phyloP scores from a whole-genome alignment of 805 yeast genomes.

The Candida morakotiae region DNA sequence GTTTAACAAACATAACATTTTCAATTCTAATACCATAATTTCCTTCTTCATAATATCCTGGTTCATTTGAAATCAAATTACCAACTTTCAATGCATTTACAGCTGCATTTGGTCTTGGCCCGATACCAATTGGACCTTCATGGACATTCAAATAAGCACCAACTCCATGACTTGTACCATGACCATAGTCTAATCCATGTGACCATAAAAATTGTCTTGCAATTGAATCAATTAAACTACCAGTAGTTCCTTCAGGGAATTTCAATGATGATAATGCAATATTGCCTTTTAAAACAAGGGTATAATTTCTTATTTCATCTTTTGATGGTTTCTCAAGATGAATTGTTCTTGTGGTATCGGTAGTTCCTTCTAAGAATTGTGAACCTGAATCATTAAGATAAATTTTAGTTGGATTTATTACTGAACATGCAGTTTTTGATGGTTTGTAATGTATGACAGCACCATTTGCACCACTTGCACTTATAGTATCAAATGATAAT shows the following conservation, averaged over 20 bases:
- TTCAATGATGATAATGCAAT: slow-evolving; percentile 44
- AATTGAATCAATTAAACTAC: slow-evolving; percentile 49
- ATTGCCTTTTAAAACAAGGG: slow-evolving; percentile 57
- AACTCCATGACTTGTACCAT: slow-evolving; percentile 65
- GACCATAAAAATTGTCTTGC: slow-evolving; percentile 60
- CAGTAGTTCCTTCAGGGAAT: slow-evolving; percentile 55
- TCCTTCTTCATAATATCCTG: slow-evolving; percentile 59
- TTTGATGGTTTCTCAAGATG: slow-evolving; percentile 47
- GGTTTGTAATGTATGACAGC: slow-evolving; percentile 78
- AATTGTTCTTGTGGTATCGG: slow-evolving; percentile 60
- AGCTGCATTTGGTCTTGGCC: slow-evolving; percentile 49
- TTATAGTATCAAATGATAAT: slow-evolving; percentile 68
- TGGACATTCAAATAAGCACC: slow-evolving; percentile 61
- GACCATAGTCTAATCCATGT: slow-evolving; percentile 54
- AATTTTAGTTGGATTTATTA: slow-evolving; percentile 49
- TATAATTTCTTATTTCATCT: slow-evolving; percentile 48
- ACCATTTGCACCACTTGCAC: slow-evolving; percentile 73
- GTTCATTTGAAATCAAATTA: slow-evolving; percentile 55
- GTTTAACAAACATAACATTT: slow-evolving; percentile 46
- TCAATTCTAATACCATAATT: slow-evolving; percentile 58
- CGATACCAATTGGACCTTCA: slow-evolving; percentile 63
- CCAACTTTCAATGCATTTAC: slow-evolving; percentile 45
- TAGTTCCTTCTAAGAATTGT: slow-evolving; percentile 61
- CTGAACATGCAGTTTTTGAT: slow-evolving; percentile 32
- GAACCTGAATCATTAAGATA: slow-evolving; percentile 59